Base-by-base conservation (phyloP, 345 rosid genomes). In the Aethionema arabicum region DNA sequence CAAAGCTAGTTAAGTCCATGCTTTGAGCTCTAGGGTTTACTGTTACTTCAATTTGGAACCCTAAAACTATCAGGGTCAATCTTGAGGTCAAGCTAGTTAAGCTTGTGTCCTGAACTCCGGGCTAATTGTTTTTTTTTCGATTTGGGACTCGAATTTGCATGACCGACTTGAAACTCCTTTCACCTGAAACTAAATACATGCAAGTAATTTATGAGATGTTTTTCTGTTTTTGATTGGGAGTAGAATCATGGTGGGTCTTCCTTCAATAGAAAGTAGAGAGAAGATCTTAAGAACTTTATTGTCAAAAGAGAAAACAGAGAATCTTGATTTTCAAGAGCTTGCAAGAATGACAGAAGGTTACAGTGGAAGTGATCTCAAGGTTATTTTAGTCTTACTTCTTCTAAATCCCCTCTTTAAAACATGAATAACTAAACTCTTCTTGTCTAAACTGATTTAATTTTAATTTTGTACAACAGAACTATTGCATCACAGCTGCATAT, bases 281-380 rank as follows among this genome's bases (percentile, higher is more conserved):
- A 79, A 63, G 79, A 95, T 95, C 74, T 62, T 95, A 85, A 90
- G 66, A 81, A 90, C 93, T 57, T 86, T 90, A 56, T 68, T 95
- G 72, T 74, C 86, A 5, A 88, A 90, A 80, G 99, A 95, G 72
- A 85, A 78, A 71, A 84, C 81, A 7, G 98, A 74, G 68, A 81
- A 79, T 65, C 78, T 90, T 2, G 91, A 95, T 69, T 90, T 78
- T 53, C 86, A 83, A 42, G 99, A 90, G 78, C 95, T 95, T 69
- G 97, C 93, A 10, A 53, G 77, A 54, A 83, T 88, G 85, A 88
- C 99, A 29, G 98, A 90, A 69, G 99, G 99, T 42, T 95, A 80
- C 37, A 86, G 80, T 59, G 97, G 97, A 70, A 90, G 99, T 79
- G 99, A 95, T 66, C 97, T 95, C 50, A 95, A 90, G 99, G 99